Conservation (phyloP, 176 grass and related monocot genomes). For the Hordeum vulgare region DNA sequence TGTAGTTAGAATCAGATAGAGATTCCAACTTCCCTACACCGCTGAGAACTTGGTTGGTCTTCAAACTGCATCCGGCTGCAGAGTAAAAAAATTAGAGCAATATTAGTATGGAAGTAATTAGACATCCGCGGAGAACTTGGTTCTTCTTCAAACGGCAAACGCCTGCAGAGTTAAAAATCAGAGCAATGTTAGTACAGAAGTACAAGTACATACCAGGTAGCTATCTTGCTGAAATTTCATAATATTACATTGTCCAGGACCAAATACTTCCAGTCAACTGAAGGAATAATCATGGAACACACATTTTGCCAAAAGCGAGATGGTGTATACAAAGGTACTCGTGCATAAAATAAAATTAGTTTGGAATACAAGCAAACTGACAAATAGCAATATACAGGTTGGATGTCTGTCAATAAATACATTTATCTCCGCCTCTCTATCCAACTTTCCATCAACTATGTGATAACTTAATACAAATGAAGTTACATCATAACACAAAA, state of each 20-base stretch:
- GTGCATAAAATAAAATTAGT: not conserved
- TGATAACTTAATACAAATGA: not conserved
- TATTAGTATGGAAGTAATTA: not conserved
- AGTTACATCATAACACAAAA: not conserved
- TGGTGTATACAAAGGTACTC: not conserved
- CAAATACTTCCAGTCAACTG: not conserved
- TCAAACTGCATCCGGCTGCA: slow-evolving; percentile 23
- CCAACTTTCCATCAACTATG: not conserved
- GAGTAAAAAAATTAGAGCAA: slow-evolving; percentile 8
- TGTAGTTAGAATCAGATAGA: not conserved
- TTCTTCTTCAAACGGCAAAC: slow-evolving; percentile 14
- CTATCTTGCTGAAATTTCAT: not conserved
- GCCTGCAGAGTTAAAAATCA: slow-evolving; percentile 17
- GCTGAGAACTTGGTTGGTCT: not conserved
- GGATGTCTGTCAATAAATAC: not conserved
- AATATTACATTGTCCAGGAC: not conserved
- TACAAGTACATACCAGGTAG: not conserved
- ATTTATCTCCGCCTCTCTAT: not conserved
- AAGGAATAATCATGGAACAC: not conserved
- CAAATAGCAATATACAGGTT: not conserved
- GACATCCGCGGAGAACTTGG: not conserved
- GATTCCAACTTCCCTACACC: slow-evolving; percentile 19
- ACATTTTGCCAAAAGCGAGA: not conserved
- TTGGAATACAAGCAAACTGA: not conserved
- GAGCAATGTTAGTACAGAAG: slow-evolving; percentile 5